These are phyloP conservation scores for Boletus barrowsii DNA, from an alignment of 768 basidiomycete species.

Conservation along the genomic window DNA sequence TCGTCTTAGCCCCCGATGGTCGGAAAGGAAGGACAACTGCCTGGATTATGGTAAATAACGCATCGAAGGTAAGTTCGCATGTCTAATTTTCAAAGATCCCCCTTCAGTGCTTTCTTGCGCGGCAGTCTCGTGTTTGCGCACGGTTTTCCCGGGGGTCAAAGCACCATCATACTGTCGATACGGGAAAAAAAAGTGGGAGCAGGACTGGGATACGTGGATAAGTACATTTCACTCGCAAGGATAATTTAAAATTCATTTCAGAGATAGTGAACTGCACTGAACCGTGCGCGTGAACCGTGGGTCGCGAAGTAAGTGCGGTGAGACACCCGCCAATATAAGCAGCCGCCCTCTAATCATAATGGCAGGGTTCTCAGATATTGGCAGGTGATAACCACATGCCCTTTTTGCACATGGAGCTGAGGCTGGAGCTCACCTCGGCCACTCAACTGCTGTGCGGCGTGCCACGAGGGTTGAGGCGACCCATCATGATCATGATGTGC, in stretches of 20 bases:
- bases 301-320: not conserved
- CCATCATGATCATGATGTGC: not conserved
- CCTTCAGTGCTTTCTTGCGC: not conserved
- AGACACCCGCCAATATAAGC: not conserved
- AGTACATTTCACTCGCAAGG: not conserved
- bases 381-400: not conserved
- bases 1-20: not conserved
- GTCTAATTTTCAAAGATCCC: not conserved
- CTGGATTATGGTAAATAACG: not conserved
- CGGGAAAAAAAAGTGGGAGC: too few species aligned
- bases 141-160: too few species aligned
- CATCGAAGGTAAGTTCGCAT: conserved; percentile 4
- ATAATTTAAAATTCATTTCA: not conserved
- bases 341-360: not conserved
- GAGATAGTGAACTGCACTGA: not conserved
- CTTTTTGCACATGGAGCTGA: not conserved
- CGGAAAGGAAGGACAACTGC: too few species aligned
- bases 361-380: too few species aligned
- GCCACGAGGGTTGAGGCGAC: not conserved
- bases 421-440: not conserved
- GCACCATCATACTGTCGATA: too few species aligned
- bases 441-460: not conserved
- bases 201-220: not conserved
- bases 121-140: not conserved
- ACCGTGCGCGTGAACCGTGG: not conserved